Base-by-base conservation (phyloP, 805 yeast species). In the Candida incommunis region DNA sequence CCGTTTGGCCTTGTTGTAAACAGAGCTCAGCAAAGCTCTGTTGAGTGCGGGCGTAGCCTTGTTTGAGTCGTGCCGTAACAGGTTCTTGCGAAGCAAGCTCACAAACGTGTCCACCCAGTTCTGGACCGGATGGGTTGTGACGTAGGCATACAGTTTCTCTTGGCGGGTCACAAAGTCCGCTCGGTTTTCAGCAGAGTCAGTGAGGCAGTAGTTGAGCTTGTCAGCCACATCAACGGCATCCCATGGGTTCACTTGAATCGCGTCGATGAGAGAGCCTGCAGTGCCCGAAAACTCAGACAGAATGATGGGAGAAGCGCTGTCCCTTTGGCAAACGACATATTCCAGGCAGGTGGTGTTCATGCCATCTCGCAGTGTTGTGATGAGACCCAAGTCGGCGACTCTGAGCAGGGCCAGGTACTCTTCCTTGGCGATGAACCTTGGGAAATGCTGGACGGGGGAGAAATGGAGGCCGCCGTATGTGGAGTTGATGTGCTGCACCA, bases 261-360 rank as follows among this genome's bases (percentile, higher is more conserved):
- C 67, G 22, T 64, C 70, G 9, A 52, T 48, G 20, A 68, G 50
- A n/a, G 55, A 47, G 27, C 60, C 62, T 0, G 95, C 84, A 2
- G 94, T 79, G 41, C 98, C 99, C 46, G 94, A 82, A 59, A 92
- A 92, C 65, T 92, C 99, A 21, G 95, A 83, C 41, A 92, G 66
- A 31, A 92, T 77, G 56, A 94, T 70, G 0, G 97, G 95, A 2
- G 82, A 74, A 50, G 70, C 68, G 49, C 78, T 74, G 29, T 61
- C 57, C 49, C 75, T 67, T 55, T 84, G 79, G 53, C 96, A 84
- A 40, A 88, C 78, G 41, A 88, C 92, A 61, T 77, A 92, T 62
- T 92, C 98, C 48, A 90, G 66, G 1, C 95, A 85, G 1, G 97
- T 92, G 3, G 96, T 86, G 65, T 87, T 90, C 82, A 90, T 87